Evolutionary conservation across 495 filamentous ascomycete genomes (phyloP), one percentile per base, ranked within the genome.

Genomic region (Polyplosphaeria fusca): DNA sequence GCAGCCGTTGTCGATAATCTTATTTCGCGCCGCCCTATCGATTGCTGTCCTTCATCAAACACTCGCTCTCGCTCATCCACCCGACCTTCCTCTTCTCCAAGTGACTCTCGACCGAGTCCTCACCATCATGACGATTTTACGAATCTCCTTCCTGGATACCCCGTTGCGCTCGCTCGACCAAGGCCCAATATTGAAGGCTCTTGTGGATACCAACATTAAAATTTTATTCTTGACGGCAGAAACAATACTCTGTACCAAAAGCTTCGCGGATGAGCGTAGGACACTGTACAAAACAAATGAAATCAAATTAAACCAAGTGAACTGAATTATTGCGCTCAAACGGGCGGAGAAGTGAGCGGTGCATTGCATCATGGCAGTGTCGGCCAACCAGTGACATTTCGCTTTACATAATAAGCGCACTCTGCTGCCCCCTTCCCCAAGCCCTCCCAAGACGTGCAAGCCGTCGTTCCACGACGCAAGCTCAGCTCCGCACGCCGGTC

Each of bases 81-180:
- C 43, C 30, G 7, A 35, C 30, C 30, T 14, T 35, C 7, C 48
- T 20, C 20, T 42, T 19, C 43, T 26, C 9, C 43, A 24, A 7
- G 14, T n/a, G 13, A 9, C 9, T 18, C 4, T 23, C 22, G 25
- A 23, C 12, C 9, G 13, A 7, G 5, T 13, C 9, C 43, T 28
- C 12, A 9, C 5, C 22, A 7, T 47, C 16, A 26, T 32, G 16
- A 53, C 50, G 50, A 44, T 27, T n/a, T 57, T 22, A 57, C 53
- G 53, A 57, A 49, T 57, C 46, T 57, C 28, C 44, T 57, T 54
- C 22, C 2, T 41, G 44, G 35, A 57, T 57, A 57, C 44, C 53
- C 53, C 25, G 11, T 49, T 25, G 45, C 53, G 32, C 53, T 57
- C 53, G 53, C 30, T 57, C 28, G 26, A 22, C 9, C 35, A 2